phyloP scores from a whole-genome alignment of 768 basidiomycete species.

The Rhodosporidiobolus odoratus region DNA sequence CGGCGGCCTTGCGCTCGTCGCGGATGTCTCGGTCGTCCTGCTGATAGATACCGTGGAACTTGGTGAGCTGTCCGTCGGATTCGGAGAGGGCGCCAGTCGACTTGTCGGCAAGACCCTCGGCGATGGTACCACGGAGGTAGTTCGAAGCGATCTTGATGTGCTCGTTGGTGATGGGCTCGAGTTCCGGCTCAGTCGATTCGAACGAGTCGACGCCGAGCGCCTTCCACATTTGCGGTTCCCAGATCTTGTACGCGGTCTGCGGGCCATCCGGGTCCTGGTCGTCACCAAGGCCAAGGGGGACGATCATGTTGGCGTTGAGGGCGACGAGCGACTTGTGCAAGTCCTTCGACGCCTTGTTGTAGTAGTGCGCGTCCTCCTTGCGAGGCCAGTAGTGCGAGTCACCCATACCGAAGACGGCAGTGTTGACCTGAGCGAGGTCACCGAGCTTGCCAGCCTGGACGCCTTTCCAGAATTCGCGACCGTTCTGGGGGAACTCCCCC shows the following conservation, averaged over 20 bases:
- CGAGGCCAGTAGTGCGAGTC: slow-evolving; percentile 99
- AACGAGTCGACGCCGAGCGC: slow-evolving; percentile 82
- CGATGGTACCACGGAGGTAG: slow-evolving; percentile 90
- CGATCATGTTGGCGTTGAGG: slow-evolving; percentile 72
- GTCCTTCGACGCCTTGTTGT: slow-evolving; percentile 93
- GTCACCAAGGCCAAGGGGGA: slow-evolving; percentile 74
- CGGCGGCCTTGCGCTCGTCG: slow-evolving; percentile 86
- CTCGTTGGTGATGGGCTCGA: slow-evolving; percentile 96
- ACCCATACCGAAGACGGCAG: slow-evolving; percentile 88
- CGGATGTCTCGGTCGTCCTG: slow-evolving; percentile 98
- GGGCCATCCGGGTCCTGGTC: slow-evolving; percentile 96
- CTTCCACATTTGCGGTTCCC: slow-evolving; percentile 92
- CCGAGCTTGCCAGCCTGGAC: slow-evolving; percentile 58
- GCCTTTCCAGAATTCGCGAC: slow-evolving; percentile 78
- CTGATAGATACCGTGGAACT: slow-evolving; percentile 95
- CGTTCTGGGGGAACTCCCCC: slow-evolving; percentile 97
- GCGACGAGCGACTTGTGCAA: slow-evolving; percentile 71
- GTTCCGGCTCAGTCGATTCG: slow-evolving; percentile 84
- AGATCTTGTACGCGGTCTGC: slow-evolving; percentile 92
- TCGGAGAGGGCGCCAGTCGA: slow-evolving; percentile 85
- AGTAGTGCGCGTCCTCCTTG: slow-evolving; percentile 92
- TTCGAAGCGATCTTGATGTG: slow-evolving; percentile 96
- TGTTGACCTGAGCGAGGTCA: slow-evolving; percentile 58
- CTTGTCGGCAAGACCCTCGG: slow-evolving; percentile 77
- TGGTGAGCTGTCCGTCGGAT: slow-evolving; percentile 88